Evolutionary conservation across 108 stramenopile species (phyloP).

Genomic region (Cyclotella sp.): DNA sequence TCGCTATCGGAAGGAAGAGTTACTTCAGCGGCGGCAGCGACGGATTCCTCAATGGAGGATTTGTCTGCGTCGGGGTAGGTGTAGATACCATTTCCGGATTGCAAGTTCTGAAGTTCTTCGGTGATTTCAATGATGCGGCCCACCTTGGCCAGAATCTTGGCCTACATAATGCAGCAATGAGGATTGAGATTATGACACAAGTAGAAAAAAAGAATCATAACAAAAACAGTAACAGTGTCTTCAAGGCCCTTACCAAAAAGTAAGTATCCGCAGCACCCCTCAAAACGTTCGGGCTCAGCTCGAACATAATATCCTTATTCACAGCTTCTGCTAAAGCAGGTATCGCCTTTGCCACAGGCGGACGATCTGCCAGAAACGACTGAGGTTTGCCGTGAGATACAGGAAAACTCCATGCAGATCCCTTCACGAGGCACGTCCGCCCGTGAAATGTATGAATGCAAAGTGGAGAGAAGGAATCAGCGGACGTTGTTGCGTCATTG

Average conservation of each 20-base stretch:
- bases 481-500: neutral
- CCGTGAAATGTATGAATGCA: slow-evolving; percentile 55
- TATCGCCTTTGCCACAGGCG: slow-evolving; percentile 56
- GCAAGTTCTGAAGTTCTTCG: slow-evolving; percentile 64
- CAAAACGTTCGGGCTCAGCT: slow-evolving; percentile 75
- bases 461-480: slow-evolving; percentile 15
- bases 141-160: slow-evolving; percentile 92
- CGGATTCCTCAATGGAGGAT: slow-evolving; percentile 37
- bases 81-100: slow-evolving; percentile 36
- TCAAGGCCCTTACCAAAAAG: slow-evolving; percentile 65
- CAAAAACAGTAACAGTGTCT: neutral
- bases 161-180: slow-evolving; percentile 16
- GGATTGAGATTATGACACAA: neutral
- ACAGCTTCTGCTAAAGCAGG: slow-evolving; percentile 59
- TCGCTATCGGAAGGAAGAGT: slow-evolving; percentile 60
- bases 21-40: slow-evolving; percentile 49
- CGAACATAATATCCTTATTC: slow-evolving; percentile 60
- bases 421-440: slow-evolving; percentile 44
- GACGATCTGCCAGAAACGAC: slow-evolving; percentile 75
- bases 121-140: slow-evolving; percentile 86
- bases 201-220: neutral
- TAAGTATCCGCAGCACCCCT: slow-evolving; percentile 95
- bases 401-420: slow-evolving; percentile 38
- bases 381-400: slow-evolving; percentile 50
- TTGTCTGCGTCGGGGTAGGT: slow-evolving; percentile 44